Conservation (phyloP, 2,329 filamentous ascomycete species). For the Ascocoryne sarcoides region DNA sequence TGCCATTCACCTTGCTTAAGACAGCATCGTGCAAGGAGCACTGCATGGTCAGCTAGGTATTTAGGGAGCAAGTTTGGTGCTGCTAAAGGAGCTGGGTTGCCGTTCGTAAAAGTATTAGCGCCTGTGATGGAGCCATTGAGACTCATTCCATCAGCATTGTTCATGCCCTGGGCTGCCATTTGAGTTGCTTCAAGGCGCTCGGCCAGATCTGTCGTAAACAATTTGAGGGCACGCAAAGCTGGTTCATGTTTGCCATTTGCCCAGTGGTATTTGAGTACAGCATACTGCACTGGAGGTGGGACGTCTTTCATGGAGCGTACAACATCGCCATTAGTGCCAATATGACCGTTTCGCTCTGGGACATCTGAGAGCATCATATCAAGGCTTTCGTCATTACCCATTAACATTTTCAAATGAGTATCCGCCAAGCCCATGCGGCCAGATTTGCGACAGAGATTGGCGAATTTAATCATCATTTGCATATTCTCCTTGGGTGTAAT, state of each 20-base stretch:
- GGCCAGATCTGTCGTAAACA: constrained; percentile 52
- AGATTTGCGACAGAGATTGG: constrained; percentile 95
- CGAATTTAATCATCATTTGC: constrained; percentile 99
- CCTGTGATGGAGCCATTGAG: constrained; percentile 30
- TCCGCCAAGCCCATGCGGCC: constrained; percentile 90
- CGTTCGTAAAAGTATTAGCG: background rate
- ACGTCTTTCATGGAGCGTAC: constrained; percentile 15
- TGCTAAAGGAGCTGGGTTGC: too few relatives aligned
- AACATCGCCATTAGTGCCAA: constrained; percentile 14
- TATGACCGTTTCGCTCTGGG: constrained; percentile 5
- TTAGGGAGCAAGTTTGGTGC: constrained; percentile 5
- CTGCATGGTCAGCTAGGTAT: constrained; percentile 41
- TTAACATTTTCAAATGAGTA: constrained; percentile 86
- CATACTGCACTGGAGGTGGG: constrained; percentile 77
- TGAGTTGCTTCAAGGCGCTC: constrained; percentile 25
- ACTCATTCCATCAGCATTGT: constrained; percentile 25
- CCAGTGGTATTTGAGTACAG: constrained; percentile 97
- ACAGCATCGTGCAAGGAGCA: constrained; percentile 88
- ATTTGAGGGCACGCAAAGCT: constrained; percentile 48
- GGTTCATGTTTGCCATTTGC: constrained; percentile 64
- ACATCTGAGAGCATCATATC: constrained; percentile 45
- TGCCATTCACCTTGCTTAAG: constrained; percentile 96
- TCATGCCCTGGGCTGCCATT: constrained; percentile 21
- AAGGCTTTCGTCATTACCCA: constrained; percentile 59
- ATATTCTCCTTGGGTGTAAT: constrained; percentile 88